Base-by-base conservation (phyloP, 768 basidiomycete genomes). In the Pleurotus sapidus region DNA sequence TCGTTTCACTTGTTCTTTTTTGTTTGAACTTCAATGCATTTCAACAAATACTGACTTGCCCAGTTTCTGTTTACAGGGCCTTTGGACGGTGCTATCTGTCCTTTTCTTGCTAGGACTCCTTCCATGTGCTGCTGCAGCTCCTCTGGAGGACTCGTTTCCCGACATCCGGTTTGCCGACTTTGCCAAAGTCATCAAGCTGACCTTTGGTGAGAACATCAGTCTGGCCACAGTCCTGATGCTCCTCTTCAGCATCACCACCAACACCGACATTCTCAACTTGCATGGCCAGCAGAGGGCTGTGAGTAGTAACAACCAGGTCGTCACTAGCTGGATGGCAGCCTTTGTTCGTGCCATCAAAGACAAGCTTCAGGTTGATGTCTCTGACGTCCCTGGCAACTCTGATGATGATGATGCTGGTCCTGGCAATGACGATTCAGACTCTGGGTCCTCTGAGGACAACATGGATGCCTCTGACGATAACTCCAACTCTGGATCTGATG, bases 181-280 rank as follows among this genome's bases (percentile, higher is more conserved):
- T 46, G 24, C 40, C 20, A 18, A 56, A 17, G 20, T 24, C 7
- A 25, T 56, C 25, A n/a, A n/a, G 12, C 23, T 45, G 40, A 18
- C 27, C 20, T 56, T 56, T 46, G 34, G 42, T 17, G 17, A 24
- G n/a, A 17, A 46, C 12, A 46, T 56, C 55, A 40, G 12, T 11
- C 55, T 56, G 15, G 39, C 42, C 27, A 56, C 55, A n/a, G 43
- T 56, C 3, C 23, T 56, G 37, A 46, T 46, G 23, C 17, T 56
- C 6, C 39, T 56, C 20, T 30, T 56, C 23, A 12, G 20, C 55
- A 17, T 56, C 6, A 56, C 43, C 15, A 17, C 12, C 17, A 56
- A 56, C 55, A 23, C 55, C 24, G 43, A 56, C 6, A 12, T 56
- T 11, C 55, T 56, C 25, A 43, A 43, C 34, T 34, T 56, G 18